phyloP scores from a whole-genome alignment of 169 alveolate species.

The Theileria equi region DNA sequence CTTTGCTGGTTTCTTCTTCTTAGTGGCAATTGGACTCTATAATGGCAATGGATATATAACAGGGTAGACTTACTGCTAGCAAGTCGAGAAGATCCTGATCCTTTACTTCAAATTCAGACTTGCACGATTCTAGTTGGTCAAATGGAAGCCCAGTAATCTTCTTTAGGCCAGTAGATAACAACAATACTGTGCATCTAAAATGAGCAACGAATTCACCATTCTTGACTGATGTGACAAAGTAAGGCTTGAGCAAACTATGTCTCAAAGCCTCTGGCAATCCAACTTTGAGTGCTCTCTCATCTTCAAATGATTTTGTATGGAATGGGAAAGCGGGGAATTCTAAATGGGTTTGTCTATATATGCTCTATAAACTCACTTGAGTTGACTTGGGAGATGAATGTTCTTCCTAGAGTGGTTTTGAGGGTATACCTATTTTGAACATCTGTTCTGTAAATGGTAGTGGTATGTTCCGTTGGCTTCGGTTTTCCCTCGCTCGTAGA shows the following conservation, averaged over 20 bases:
- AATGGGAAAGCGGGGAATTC: conserved; percentile 82
- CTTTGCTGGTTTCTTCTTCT: conserved; percentile 17
- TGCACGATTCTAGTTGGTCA: conserved; percentile 38
- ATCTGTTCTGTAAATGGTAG: conserved; percentile 91
- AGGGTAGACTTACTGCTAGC: conserved; percentile 47
- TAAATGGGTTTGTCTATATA: neutral
- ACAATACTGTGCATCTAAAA: conserved; percentile 88
- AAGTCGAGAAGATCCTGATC: conserved; percentile 34
- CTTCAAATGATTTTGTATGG: conserved; percentile 74
- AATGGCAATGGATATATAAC: neutral
- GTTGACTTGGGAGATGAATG: conserved; percentile 89
- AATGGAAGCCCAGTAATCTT: conserved; percentile 75
- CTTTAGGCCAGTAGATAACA: conserved; percentile 85
- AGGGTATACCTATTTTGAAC: conserved; percentile 90
- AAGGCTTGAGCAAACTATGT: conserved; percentile 91
- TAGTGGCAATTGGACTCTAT: conserved; percentile 6
- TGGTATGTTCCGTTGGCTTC: conserved; percentile 87
- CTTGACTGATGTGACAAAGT: conserved; percentile 88
- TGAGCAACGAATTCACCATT: conserved; percentile 90
- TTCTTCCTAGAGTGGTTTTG: conserved; percentile 91
- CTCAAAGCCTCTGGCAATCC: conserved; percentile 95
- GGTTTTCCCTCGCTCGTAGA: conserved; percentile 93
- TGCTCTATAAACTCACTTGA: conserved; percentile 44
- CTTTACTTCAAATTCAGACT: conserved; percentile 36
- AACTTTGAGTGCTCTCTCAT: conserved; percentile 78